phyloP scores from a whole-genome alignment of 352 stramenopile species.

The Globisporangium paddicum region DNA sequence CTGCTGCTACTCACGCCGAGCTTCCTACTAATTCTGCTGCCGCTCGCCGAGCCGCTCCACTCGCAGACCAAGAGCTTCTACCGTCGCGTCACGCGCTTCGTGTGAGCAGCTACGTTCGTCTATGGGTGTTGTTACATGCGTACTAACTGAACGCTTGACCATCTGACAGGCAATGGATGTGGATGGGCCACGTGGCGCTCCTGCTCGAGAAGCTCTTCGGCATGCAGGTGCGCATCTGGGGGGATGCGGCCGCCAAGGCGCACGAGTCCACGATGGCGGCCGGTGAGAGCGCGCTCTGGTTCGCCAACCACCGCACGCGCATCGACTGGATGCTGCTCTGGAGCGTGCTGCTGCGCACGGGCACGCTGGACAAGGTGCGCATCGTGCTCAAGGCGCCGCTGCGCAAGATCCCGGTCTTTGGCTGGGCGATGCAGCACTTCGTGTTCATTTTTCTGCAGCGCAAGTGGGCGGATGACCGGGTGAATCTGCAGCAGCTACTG shows the following conservation, averaged over 20 bases:
- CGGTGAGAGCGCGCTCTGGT: constrained; percentile 62
- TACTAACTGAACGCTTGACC: too few relatives aligned
- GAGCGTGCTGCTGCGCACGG: constrained; percentile 53
- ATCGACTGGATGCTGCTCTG: constrained; percentile 87
- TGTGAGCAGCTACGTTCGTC: constrained; percentile 24
- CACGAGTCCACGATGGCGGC: constrained; percentile 28
- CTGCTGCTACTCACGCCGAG: constrained; percentile 52
- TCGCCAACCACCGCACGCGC: constrained; percentile 77
- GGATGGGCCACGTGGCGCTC: constrained; percentile 69
- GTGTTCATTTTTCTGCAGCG: constrained; percentile 82
- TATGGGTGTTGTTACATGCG: background rate
- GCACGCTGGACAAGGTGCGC: constrained; percentile 44
- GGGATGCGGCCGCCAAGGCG: constrained; percentile 50
- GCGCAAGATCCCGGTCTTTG: constrained; percentile 68
- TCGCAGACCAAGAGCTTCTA: constrained; percentile 32
- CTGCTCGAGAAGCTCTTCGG: constrained; percentile 60
- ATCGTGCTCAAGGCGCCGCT: constrained; percentile 81
- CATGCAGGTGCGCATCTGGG: constrained; percentile 56
- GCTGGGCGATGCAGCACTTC: constrained; percentile 86
- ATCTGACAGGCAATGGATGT: constrained; percentile 71
- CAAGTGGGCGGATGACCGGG: constrained; percentile 56
- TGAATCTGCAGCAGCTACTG: constrained; percentile 44
- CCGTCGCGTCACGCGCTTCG: constrained; percentile 44
- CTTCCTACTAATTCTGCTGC: constrained; percentile 37
- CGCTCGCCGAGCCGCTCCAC: constrained; percentile 13